phyloP scores from a whole-genome alignment of 495 filamentous ascomycete genomes.

The Margaritispora aquatica region DNA sequence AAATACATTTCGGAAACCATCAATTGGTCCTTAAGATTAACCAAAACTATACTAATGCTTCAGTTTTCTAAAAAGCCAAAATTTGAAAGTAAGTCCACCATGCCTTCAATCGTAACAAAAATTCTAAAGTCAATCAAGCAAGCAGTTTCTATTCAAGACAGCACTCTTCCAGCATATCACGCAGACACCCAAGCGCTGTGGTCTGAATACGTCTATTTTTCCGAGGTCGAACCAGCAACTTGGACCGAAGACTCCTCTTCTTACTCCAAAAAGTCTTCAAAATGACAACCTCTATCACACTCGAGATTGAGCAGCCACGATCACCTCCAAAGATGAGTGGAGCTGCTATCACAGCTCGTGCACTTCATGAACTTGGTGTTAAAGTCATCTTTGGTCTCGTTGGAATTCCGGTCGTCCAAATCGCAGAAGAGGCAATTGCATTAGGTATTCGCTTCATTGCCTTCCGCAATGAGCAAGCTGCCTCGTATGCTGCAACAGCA shows the following conservation, averaged over 20 bases:
- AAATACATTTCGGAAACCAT: not conserved
- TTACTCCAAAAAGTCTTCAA: not conserved
- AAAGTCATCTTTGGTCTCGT: conserved; percentile 58
- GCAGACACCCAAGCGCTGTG: not conserved
- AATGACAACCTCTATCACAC: not conserved
- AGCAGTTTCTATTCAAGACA: not conserved
- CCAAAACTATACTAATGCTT: not conserved
- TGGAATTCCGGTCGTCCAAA: conserved; percentile 58
- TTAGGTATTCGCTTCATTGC: conserved; percentile 58
- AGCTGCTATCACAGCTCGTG: conserved; percentile 50
- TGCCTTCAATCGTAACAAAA: not conserved
- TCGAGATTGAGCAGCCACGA: not conserved
- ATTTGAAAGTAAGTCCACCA: not conserved
- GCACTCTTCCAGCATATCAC: not conserved
- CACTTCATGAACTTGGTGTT: conserved; percentile 48
- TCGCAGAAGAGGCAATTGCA: conserved; percentile 56
- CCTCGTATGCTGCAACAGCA: conserved; percentile 53
- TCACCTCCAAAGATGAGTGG: conserved; percentile 38
- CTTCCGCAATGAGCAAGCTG: conserved; percentile 61
- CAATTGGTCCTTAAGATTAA: not conserved
- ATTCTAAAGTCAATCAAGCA: not conserved
- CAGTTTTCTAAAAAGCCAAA: not conserved
- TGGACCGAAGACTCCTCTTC: not conserved
- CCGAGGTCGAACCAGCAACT: not conserved
- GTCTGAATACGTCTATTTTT: conserved; percentile 5